Evolutionary conservation across 768 basidiomycete species (phyloP), one percentile per base, ranked within the genome.

Genomic region (Gelatoporia subvermispora): DNA sequence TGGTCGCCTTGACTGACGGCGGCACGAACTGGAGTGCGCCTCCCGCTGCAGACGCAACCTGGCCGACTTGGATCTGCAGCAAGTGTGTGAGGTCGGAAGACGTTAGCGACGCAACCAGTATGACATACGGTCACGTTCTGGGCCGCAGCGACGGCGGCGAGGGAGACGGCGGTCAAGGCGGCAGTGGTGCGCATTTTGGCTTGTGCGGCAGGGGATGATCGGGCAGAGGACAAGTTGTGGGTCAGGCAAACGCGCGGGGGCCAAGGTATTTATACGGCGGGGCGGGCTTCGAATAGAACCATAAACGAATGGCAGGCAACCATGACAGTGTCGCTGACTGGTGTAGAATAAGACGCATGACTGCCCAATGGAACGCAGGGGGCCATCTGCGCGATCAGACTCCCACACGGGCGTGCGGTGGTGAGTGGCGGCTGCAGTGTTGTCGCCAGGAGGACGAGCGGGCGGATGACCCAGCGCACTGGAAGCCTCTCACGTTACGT

Each of bases 1-100:
- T 67, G 11, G 67, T 52, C 8, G 73, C 77, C 21, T 50, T 76
- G 48, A 78, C 43, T 34, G 48, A 64, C 35, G 60, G 50, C 1
- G 80, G 79, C 34, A 65, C 69, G 65, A 75, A 81, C 51, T 72
- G 71, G 62, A 73, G 73, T 37, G 70, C 72, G 13, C 28, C 28
- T 13, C 0, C 50, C 39, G 20, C 61, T 54, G 28, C 48, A 50
- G 11, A 43, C 11, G 3, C 49, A 31, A 7, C 60, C 4, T 58
- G 64, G 31, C 76, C 77, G 18, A 79, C 78, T 50, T 69, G 53
- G 47, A 78, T 55, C 59, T 64, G 52, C 10, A 22, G 25, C 22
- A 3, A 20, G 31, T 39, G 21, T 25, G 45, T 25, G 41, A 51
- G 38, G 35, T 34, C 16, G 37, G 16, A 28, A 21, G 5, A 2